Evolutionary conservation across 1,284 basidiomycete species (phyloP).

Genomic region (Puccinia polysora): DNA sequence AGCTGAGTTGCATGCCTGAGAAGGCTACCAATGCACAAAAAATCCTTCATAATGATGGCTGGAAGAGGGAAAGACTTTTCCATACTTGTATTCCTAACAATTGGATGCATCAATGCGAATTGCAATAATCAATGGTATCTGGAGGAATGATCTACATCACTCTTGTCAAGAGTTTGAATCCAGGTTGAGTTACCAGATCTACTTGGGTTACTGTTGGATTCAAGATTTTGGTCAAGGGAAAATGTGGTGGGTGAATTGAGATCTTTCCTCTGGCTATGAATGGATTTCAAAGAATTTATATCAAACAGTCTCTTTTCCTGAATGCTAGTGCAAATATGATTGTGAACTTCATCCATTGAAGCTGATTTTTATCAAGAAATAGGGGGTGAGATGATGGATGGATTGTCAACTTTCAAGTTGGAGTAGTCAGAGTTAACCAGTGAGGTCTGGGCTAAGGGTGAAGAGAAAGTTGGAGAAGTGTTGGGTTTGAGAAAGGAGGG

Average conservation of each 20-base stretch:
- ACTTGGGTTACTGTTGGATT: background rate
- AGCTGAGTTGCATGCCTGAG: constrained; percentile 43
- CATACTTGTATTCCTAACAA: constrained; percentile 34
- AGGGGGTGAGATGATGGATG: background rate
- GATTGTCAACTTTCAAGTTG: background rate
- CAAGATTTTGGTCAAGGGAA: constrained; percentile 1
- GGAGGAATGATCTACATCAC: constrained; percentile 2
- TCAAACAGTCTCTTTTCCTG: background rate
- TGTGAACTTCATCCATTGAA: background rate
- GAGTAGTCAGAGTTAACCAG: background rate
- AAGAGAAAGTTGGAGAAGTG: constrained; percentile 30
- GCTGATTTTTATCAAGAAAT: background rate
- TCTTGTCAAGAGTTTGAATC: background rate
- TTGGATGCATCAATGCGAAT: constrained; percentile 1
- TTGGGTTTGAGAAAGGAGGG: constrained; percentile 12
- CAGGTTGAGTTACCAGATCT: background rate
- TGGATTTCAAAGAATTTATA: too few species aligned
- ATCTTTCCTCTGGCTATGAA: constrained; percentile 8
- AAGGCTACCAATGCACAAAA: constrained; percentile 38
- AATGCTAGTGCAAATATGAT: background rate
- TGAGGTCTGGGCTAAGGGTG: constrained; percentile 24
- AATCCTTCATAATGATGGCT: constrained; percentile 26
- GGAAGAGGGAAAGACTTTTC: constrained; percentile 14
- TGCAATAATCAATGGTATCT: background rate
- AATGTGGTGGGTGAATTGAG: background rate